Evolutionary conservation across 2,329 filamentous ascomycete species (phyloP), one percentile per base, ranked within the genome.

Genomic region (Claviceps paspali): DNA sequence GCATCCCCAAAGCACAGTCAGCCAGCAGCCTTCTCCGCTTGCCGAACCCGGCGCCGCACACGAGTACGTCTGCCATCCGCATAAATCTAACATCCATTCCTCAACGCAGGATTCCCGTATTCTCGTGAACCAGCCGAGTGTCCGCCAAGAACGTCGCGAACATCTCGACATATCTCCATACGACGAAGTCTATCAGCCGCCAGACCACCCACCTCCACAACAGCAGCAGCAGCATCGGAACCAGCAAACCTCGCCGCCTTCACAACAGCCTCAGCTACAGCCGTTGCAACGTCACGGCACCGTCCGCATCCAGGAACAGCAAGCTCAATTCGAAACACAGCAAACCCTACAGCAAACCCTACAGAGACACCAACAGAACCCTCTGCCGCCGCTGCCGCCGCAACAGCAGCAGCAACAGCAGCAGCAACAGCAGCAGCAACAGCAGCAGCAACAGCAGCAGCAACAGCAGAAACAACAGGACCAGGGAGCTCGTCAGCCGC

Each of bases 91-190:
- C 57, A 54, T 57, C 45, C 53, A 60, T 36, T 45, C 53, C 38
- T 52, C 52, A 39, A 50, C 49, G 44, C 62, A 65, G 59, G 59
- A 57, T 45, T 59, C 59, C 38, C 58, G 58, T 46, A 45, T 50
- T 30, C 44, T 49, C 14, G 44, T 48, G 15, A 35, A 36, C 27
- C 46, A 56, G 33, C 61, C 56, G 43, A 64, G 63, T 18, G 64
- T 70, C 44, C 67, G 66, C 41, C 63, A 64, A 41, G 59, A 70
- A n/a, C 56, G 59, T 39, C 49, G 58, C 39, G 65, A 68, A 44
- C 33, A 41, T 11, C 47, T 56, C 40, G 67, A 67, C 19, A 50
- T 52, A 17, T 60, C 62, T 4, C 55, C 64, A 15, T 68, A 68
- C 47, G 64, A 68, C 45, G 64, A 70, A 24, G 45, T 59, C 29